Conservation (phyloP, 306 rosid genomes). For the Pueraria montana region DNA sequence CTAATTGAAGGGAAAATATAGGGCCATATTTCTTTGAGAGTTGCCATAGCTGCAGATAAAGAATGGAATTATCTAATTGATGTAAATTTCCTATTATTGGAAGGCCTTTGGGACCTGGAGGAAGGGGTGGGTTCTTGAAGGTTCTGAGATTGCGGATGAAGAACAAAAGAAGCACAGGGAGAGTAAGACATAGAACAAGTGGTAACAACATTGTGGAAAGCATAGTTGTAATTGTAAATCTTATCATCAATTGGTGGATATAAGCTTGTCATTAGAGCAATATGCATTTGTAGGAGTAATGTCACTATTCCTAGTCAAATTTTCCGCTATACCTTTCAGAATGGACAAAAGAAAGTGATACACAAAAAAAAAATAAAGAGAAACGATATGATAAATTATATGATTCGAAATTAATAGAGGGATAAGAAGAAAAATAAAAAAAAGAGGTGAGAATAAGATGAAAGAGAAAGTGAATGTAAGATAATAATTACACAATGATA, state of each 20-base stretch:
- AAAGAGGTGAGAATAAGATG: too few relatives aligned
- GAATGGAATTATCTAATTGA: constrained; percentile 36
- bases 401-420: too few relatives aligned
- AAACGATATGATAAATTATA: too few relatives aligned
- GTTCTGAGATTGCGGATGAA: not conserved
- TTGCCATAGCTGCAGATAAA: constrained; percentile 37
- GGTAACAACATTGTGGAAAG: not conserved
- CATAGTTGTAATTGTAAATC: not conserved
- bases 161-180: not conserved
- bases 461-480: too few relatives aligned
- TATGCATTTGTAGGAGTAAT: not conserved
- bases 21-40: constrained; percentile 49
- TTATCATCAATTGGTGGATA: not conserved
- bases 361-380: not conserved
- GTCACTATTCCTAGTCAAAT: not conserved
- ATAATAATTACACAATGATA: too few relatives aligned
- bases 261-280: not conserved
- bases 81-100: constrained; percentile 58
- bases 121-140: not conserved
- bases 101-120: constrained; percentile 57
- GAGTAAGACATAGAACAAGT: not conserved
- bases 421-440: too few relatives aligned
- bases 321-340: not conserved
- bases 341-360: too few relatives aligned
- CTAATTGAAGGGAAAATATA: constrained; percentile 46